These are phyloP conservation scores for Amorphotheca resinae DNA, from an alignment of 495 filamentous ascomycete genomes.

Conservation along the genomic window DNA sequence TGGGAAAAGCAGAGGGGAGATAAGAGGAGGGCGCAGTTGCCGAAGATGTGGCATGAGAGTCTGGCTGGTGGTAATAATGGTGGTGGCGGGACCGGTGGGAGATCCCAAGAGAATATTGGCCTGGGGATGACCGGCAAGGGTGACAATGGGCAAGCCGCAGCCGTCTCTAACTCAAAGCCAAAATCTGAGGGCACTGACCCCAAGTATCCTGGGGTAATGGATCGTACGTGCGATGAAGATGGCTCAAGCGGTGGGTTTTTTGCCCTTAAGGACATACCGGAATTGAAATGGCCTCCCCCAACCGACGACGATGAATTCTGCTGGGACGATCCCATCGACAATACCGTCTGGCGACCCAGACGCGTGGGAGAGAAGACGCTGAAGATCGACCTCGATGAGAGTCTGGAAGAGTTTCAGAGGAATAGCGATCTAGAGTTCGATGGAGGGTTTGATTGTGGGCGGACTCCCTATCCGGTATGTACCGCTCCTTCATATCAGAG, in stretches of 20 bases:
- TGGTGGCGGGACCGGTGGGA: not conserved
- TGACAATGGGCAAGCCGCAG: not conserved
- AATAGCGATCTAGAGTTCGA: conserved; percentile 4
- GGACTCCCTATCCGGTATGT: conserved; percentile 15
- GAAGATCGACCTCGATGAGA: conserved; percentile 8
- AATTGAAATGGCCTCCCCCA: conserved; percentile 3
- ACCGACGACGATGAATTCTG: not conserved
- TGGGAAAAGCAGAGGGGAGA: not conserved
- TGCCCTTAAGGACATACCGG: conserved; percentile 7
- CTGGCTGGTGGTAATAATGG: not conserved
- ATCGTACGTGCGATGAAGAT: not conserved
- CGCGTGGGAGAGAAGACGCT: conserved; percentile 10
- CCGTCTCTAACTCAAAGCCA: too few species aligned
- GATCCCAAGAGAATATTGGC: not conserved
- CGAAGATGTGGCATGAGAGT: not conserved
- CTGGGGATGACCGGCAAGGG: not conserved
- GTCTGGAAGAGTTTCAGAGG: conserved; percentile 1
- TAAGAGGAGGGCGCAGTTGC: not conserved
- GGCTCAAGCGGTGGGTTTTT: conserved; percentile 8
- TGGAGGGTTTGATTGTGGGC: conserved; percentile 19
- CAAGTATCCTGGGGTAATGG: too few species aligned
- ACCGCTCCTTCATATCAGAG: not conserved
- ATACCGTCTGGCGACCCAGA: conserved; percentile 14
- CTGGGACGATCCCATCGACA: conserved; percentile 7
- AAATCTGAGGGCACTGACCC: too few species aligned